phyloP scores from a whole-genome alignment of 768 basidiomycete genomes.

The Boletus sp. region DNA sequence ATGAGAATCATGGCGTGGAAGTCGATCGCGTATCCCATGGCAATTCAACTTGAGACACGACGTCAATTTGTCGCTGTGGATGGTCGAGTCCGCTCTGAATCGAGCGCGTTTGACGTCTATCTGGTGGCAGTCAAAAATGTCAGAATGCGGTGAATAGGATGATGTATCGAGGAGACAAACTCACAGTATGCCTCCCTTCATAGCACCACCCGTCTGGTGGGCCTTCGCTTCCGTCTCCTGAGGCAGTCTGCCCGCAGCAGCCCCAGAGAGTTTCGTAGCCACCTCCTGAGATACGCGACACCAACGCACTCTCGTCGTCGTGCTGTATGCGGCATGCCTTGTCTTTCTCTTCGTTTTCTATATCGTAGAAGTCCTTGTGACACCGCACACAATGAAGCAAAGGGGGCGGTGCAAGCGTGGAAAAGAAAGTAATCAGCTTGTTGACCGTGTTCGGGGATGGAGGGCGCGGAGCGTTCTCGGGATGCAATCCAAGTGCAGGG shows the following conservation, averaged over 20 bases:
- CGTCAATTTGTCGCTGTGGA: conserved; percentile 60
- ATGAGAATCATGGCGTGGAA: conserved; percentile 7
- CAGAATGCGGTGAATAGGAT: not conserved
- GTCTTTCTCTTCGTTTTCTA: conserved; percentile 64
- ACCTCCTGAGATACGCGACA: conserved; percentile 52
- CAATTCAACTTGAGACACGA: conserved; percentile 61
- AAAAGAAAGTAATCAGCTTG: conserved; percentile 57
- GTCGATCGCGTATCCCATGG: conserved; percentile 36
- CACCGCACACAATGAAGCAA: conserved; percentile 73
- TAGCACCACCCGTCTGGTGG: conserved; percentile 89
- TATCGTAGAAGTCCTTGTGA: conserved; percentile 65
- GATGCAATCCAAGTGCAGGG: conserved; percentile 13
- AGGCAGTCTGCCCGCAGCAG: conserved; percentile 70
- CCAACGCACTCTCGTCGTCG: conserved; percentile 78
- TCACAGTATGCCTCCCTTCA: conserved; percentile 73
- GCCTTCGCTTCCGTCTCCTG: conserved; percentile 78
- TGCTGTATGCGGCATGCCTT: conserved; percentile 68
- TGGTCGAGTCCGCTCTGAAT: conserved; percentile 73
- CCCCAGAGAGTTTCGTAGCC: conserved; percentile 61
- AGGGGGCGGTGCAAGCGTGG: conserved; percentile 62
- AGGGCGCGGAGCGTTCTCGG: conserved; percentile 10
- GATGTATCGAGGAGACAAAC: not conserved
- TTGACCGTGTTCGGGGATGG: conserved; percentile 41
- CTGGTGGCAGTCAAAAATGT: conserved; percentile 32
- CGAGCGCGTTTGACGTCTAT: conserved; percentile 73